Base-by-base conservation (phyloP, 2,329 filamentous ascomycete species). In the Pyricularia sp. region DNA sequence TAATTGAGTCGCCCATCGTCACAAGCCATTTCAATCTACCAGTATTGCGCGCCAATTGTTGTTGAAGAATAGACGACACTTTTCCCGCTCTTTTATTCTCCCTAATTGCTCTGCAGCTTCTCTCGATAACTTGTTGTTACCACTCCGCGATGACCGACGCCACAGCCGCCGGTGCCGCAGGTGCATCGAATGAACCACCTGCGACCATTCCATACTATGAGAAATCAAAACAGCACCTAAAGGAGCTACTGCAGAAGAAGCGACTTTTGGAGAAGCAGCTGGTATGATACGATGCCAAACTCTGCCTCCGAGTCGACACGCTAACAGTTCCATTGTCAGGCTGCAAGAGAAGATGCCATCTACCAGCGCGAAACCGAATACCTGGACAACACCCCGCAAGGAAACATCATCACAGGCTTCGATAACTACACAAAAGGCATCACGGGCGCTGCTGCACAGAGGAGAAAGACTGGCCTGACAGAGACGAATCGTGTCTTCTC, bases 361-460 rank as follows among this genome's bases (percentile, higher is more conserved):
- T 89, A 86, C 76, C 88, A 90, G 72, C 90, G 92, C 75, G 95
- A 99, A 79, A 88, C 90, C 69, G 86, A 90, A 23, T 99, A 99
- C 78, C 88, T 99, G 67, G 94, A 98, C 78, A 93, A 93, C 75
- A 96, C 93, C 4, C 90, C 89, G 17, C 88, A 85, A 74, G 95
- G 95, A 64, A 99, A 99, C 81, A 98, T 99, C 77, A 94, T 99
- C 78, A 93, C 92, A 66, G 95, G 95, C 26, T 99, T 99, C 79
- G 95, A 99, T 79, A 96, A 93, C 77, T 99, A 98, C 81, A 96
- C 97, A 83, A 99, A 99, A 79, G 94, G 92, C 68, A 86, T 85
- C 23, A 85, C 87, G 10, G 86, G 88, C n/a, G 83, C 84, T 1
- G 85, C 85, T 4, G 84, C 88, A 12, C 84, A 87, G 72, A 83